Conservation (phyloP, 495 filamentous ascomycete genomes). For the Talaromyces ruber region DNA sequence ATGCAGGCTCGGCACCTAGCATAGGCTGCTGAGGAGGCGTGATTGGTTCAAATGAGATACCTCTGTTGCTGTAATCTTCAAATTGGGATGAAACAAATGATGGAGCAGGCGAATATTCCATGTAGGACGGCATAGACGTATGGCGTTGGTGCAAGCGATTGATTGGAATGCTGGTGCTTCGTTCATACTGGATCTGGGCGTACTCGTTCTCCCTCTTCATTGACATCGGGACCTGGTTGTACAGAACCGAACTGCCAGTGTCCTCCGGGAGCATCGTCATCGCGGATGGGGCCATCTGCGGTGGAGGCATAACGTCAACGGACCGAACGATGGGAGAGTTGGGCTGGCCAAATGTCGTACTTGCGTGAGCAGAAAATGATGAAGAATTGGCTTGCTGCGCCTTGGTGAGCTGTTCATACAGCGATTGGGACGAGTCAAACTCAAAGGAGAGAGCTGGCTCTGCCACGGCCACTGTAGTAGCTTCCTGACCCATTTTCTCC, state of each 20-base stretch:
- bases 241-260: constrained; percentile 63
- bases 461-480: constrained; percentile 90
- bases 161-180: constrained; percentile 72
- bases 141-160: constrained; percentile 79
- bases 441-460: constrained; percentile 97
- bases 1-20: constrained; percentile 79
- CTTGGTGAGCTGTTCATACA: constrained; percentile 99
- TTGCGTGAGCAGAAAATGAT: constrained; percentile 81
- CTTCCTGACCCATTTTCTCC: constrained; percentile 98
- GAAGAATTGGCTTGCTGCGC: constrained; percentile 97
- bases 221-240: constrained; percentile 56
- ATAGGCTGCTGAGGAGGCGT: constrained; percentile 88
- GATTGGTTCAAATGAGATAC: constrained; percentile 90
- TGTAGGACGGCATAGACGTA: constrained; percentile 92
- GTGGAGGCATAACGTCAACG: constrained; percentile 81
- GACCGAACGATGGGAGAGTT: constrained; percentile 80
- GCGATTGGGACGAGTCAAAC: constrained; percentile 96
- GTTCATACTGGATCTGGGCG: constrained; percentile 72
- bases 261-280: constrained; percentile 80
- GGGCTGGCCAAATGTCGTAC: constrained; percentile 70
- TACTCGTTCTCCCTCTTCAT: constrained; percentile 81
- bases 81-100: constrained; percentile 96
- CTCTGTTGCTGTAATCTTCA: constrained; percentile 95
- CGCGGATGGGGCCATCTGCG: constrained; percentile 60
- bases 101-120: constrained; percentile 96